Base-by-base conservation (phyloP, 805 yeast genomes). In the Ogataea thermomethanolica region DNA sequence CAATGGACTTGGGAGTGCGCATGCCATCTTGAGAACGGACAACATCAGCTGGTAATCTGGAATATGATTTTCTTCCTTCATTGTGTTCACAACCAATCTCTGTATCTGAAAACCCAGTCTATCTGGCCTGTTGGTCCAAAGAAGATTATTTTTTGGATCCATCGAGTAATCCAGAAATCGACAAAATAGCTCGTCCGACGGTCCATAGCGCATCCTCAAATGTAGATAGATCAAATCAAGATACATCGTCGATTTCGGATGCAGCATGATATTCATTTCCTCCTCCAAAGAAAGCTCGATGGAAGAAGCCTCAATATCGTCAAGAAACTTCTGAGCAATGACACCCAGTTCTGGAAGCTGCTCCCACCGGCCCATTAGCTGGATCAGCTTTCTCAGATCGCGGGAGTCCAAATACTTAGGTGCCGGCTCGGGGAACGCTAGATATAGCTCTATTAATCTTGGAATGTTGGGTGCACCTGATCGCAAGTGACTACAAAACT, bases 31-130 rank as follows among this genome's bases (percentile, higher is more conserved):
- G 12, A 45, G 21, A 4, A 41, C 24, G 13, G 20, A 15, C 33
- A 26, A 25, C 13, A 41, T 24, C 12, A 35, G 25, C 22, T 41
- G 41, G n/a, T 25, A 20, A 4, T 41, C 37, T 3, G 48, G 48
- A 4, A 8, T 20, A 7, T 37, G 20, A 3, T 28, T 24, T 9
- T 36, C 25, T 4, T 9, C 5, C 12, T 29, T 15, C 38, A 45
- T 25, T 27, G 41, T 45, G n/a, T 2, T 7, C 17, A 32, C 11
- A 14, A 32, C 8, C 17, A 8, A 8, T 11, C 20, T 25, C 25
- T 32, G 35, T 4, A 78, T 95, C 85, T 4, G 5, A 17, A 17
- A 17, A 17, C 20, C 5, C 20, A 17, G 3, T 17, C 20, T 17
- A 5, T 17, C 20, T 17, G 20, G 5, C 5, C 5, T 17, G 5